These are phyloP conservation scores for Suhomyces yuchorum DNA, from an alignment of 1,139 yeast genomes.

Conservation along the genomic window DNA sequence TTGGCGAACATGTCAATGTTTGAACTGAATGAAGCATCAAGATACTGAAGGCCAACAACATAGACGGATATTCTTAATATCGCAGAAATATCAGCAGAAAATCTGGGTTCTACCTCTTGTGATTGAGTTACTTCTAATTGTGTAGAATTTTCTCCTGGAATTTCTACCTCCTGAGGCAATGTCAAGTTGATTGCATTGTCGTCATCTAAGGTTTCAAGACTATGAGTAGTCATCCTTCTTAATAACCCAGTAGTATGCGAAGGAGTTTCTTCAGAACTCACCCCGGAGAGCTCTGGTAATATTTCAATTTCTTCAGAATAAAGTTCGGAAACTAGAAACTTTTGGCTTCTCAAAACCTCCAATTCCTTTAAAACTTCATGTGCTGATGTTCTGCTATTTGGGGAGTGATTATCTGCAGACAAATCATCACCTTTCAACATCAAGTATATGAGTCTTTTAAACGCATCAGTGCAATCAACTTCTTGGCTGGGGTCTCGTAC, in stretches of 20 bases:
- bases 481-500: conserved; percentile 3
- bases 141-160: background rate
- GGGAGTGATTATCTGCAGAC: conserved; percentile 2
- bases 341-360: conserved; percentile 20
- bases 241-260: background rate
- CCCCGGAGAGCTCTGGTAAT: background rate
- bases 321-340: background rate
- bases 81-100: background rate
- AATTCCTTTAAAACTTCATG: conserved; percentile 25
- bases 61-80: background rate
- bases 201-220: conserved; percentile 5
- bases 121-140: background rate
- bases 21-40: background rate
- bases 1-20: background rate
- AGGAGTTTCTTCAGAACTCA: background rate
- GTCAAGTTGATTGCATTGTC: conserved; percentile 3
- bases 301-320: background rate
- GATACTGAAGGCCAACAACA: background rate
- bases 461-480: conserved; percentile 19
- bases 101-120: background rate
- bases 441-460: conserved; percentile 28
- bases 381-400: conserved; percentile 15
- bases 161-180: background rate
- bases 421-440: conserved; percentile 36
- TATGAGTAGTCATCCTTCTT: background rate